Evolutionary conservation across 164 flowering plant species (phyloP).

Genomic region (Liriodendron chinense): DNA sequence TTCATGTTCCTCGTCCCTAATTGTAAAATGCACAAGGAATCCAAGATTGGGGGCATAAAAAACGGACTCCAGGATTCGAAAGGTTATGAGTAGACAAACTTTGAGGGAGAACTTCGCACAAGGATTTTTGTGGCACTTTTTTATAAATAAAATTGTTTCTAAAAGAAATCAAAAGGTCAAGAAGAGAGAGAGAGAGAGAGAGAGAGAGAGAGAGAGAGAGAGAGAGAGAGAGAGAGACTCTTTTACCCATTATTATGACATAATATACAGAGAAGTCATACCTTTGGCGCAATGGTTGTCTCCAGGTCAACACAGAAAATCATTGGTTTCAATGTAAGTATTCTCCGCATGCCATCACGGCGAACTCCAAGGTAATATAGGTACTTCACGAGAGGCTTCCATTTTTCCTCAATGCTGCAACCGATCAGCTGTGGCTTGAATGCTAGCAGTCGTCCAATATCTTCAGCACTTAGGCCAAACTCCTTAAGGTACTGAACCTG

Average conservation of each 20-base stretch:
- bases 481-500: conserved; percentile 82
- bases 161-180: too few species aligned
- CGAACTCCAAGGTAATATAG: conserved; percentile 79
- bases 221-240: neutral
- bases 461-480: conserved; percentile 71
- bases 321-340: conserved; percentile 76
- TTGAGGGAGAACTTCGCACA: too few species aligned
- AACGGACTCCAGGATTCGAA: neutral
- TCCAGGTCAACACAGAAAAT: conserved; percentile 80
- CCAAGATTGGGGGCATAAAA: neutral
- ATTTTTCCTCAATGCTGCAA: conserved; percentile 81
- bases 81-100: too few species aligned
- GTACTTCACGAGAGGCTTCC: conserved; percentile 92
- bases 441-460: conserved; percentile 69
- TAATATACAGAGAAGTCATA: conserved; percentile 18
- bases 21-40: neutral
- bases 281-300: conserved; percentile 83
- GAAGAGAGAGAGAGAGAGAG: neutral
- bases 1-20: neutral
- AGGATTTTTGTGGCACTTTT: too few species aligned
- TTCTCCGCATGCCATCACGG: conserved; percentile 86
- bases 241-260: neutral
- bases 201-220: neutral
- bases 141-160: too few species aligned
- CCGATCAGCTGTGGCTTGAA: conserved; percentile 88